Base-by-base conservation (phyloP, 2,329 filamentous ascomycete genomes). In the Claviceps pazoutovae region DNA sequence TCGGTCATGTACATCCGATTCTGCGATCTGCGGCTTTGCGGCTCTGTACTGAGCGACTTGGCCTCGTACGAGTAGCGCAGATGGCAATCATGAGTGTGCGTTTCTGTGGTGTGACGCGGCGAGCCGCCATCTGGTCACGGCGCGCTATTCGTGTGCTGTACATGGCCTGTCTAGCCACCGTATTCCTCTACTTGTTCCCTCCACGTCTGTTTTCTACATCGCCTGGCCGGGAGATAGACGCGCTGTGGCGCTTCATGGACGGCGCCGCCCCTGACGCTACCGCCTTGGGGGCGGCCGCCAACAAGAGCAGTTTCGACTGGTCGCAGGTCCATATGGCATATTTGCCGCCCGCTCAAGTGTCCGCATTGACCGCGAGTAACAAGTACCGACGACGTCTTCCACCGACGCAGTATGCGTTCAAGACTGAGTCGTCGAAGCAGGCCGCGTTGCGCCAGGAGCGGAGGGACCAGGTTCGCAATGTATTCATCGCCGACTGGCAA, bases 401-500 rank as follows among this genome's bases (percentile, higher is more conserved):
- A 3, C 43, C 14, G 21, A 23, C 26, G 6, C 43, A 45, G 16
- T 23, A 45, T 30, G 43, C 21, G 5, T 45, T 45, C 43, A 8
- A 19, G 7, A 3, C 13, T 7, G 43, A 45, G 43, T 30, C 43
- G 21, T n/a, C 43, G 14, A 8, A 23, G 17, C 43, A 45, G 7
- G 21, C 21, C 21, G 2, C 23, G 1, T 16, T 30, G 23, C 43
- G 43, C 23, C 43, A n/a, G 14, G 23, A n/a, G 16, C 43, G 43
- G 7, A 23, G 43, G 3, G 16, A 17, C 16, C 43, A 34, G 6
- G 43, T 46, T 23, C 43, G 43, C 43, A 4, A 6, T 8, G 23
- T 46, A 23, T 46, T 46, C 43, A 14, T 34, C 23, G 23, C 11
- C 9, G 43, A 68, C 48, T 55, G 66, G 48, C 72, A 73, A 56